Evolutionary conservation across 2,329 filamentous ascomycete species (phyloP), one percentile per base, ranked within the genome.

Genomic region (Laburnicola sp.): DNA sequence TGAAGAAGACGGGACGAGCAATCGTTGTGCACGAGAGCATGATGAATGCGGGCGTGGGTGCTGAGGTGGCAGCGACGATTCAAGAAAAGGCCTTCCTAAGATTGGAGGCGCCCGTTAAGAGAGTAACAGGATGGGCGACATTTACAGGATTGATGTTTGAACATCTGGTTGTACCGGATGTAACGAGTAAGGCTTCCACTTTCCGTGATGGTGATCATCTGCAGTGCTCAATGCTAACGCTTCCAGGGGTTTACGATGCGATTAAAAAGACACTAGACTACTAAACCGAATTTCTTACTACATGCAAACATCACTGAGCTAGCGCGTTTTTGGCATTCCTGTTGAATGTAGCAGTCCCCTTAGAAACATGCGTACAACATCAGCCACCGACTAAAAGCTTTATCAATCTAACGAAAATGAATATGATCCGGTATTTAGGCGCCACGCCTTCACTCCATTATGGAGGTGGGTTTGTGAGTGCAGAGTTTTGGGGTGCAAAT

Each of bases 1-100:
- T 96, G 10, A 84, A 82, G 62, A 96, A 94, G 78, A 96, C 92
- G 0, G 91, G 92, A 0, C 77, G 90, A 53, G 91, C 88, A 34
- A 82, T 97, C 48, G 87, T 97, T 1, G 92, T 97, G 5, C 92
- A 97, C 68, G 92, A 97, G 75, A 86, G 90, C 50, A 95, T 94
- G 88, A 81, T 92, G 57, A 96, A 96, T 64, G 88, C 88, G 5
- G 92, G 92, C 10, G 83, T 96, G 11, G 92, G 92, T 2, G 91
- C 92, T 4, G 91, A 96, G 68, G 86, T 97, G 0, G 90, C 92
- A 1, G 90, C 91, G 0, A 88, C 88, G 1, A 89, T 97, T 45
- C 91, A 96, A 70, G 90, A 94, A 60, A 85, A 88, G 49, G 93
- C 91, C 0, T 97, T 97, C 69, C 70, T 94, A 56, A 81, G 86